Percentiles rank a stretch among this genome's conserved stretches.
phyloP scores from a whole-genome alignment of 768 basidiomycete species.

The Cyclocybe aegerita region DNA sequence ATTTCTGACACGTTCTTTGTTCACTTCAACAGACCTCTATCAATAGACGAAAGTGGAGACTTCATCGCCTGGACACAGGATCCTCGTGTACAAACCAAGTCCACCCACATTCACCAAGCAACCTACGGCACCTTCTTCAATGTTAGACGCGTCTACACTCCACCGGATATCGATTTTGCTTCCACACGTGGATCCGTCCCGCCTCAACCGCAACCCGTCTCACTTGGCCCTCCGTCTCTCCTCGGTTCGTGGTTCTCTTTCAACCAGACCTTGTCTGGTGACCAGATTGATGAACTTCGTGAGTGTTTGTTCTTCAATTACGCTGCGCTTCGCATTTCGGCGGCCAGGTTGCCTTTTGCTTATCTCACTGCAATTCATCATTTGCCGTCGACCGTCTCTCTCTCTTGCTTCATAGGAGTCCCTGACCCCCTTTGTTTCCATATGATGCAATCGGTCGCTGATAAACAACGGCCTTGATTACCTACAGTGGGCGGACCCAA shows the following conservation, averaged over 20 bases:
- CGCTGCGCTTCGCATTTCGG: too few species aligned
- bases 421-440: not conserved
- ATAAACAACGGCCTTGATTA: not conserved
- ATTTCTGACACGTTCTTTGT: not conserved
- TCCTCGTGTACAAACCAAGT: conserved; percentile 19
- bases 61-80: conserved; percentile 46
- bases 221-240: conserved; percentile 55
- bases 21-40: conserved; percentile 27
- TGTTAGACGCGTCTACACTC: conserved; percentile 47
- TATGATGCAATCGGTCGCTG: not conserved
- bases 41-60: conserved; percentile 53
- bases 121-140: conserved; percentile 61
- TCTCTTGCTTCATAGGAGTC: not conserved
- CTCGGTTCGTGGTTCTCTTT: conserved; percentile 57
- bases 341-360: too few species aligned
- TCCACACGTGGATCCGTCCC: conserved; percentile 42
- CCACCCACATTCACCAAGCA: conserved; percentile 32
- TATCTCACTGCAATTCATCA: too few species aligned
- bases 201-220: conserved; percentile 61
- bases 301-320: conserved; percentile 19
- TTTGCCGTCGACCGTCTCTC: not conserved
- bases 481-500: conserved; percentile 65
- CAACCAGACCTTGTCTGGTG: conserved; percentile 51
- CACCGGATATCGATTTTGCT: conserved; percentile 53
- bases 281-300: conserved; percentile 62